Evolutionary conservation across 2,329 filamentous ascomycete species (phyloP).

Genomic region (Drechslera avenae): DNA sequence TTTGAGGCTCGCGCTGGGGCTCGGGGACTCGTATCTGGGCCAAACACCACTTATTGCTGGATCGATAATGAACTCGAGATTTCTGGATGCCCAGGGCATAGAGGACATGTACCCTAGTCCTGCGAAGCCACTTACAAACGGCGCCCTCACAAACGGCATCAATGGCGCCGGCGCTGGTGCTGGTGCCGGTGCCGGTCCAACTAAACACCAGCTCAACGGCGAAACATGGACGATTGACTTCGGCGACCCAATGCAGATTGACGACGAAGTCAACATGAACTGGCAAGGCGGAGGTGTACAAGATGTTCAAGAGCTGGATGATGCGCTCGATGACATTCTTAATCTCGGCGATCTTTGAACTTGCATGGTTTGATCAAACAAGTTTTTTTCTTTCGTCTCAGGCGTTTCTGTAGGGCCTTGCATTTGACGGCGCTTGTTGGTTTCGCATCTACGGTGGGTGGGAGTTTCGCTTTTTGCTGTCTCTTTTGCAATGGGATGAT

Average conservation of each 20-base stretch:
- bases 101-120: slow-evolving; percentile 28
- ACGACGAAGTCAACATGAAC: slow-evolving; percentile 37
- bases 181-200: slow-evolving; percentile 13
- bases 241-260: slow-evolving; percentile 35
- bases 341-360: slow-evolving; percentile 31
- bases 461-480: too few relatives aligned
- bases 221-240: slow-evolving; percentile 28
- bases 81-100: slow-evolving; percentile 61
- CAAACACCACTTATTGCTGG: slow-evolving; percentile 78
- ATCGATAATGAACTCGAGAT: slow-evolving; percentile 68
- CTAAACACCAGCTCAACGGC: slow-evolving; percentile 3
- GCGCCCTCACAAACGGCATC: slow-evolving; percentile 12
- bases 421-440: slow-evolving; percentile 3
- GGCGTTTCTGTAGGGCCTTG: background rate
- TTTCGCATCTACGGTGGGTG: slow-evolving; percentile 4
- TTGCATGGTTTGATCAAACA: too few relatives aligned
- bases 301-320: slow-evolving; percentile 36
- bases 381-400: too few relatives aligned
- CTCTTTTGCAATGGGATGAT: background rate
- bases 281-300: slow-evolving; percentile 49
- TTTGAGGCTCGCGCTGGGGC: slow-evolving; percentile 73
- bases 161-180: slow-evolving; percentile 16
- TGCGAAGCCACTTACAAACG: slow-evolving; percentile 13
- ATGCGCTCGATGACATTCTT: slow-evolving; percentile 49
- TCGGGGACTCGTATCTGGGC: slow-evolving; percentile 76